These are phyloP conservation scores for Leccinellum rugosiceps DNA, from an alignment of 768 basidiomycete species.

Conservation along the genomic window DNA sequence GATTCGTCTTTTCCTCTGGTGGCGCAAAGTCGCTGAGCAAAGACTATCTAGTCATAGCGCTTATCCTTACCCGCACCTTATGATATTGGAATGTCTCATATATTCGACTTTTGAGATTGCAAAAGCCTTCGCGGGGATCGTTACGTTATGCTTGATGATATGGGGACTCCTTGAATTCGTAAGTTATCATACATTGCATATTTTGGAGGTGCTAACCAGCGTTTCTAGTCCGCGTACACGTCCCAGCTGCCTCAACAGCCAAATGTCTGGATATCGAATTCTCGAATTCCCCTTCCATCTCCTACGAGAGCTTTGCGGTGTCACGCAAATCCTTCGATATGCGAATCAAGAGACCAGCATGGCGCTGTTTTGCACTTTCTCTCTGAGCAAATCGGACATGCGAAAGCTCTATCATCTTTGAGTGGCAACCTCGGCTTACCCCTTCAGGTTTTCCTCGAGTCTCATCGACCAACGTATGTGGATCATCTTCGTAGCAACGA, in stretches of 20 bases:
- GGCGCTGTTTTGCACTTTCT: constrained; percentile 24
- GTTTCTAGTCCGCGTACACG: constrained; percentile 13
- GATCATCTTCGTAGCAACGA: background rate
- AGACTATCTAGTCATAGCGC: background rate
- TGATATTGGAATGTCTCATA: constrained; percentile 2
- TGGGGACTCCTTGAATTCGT: constrained; percentile 27
- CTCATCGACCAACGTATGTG: constrained; percentile 20
- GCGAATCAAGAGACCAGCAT: constrained; percentile 16
- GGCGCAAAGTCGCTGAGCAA: background rate
- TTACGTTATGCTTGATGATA: constrained; percentile 19
- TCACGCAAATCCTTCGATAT: constrained; percentile 1
- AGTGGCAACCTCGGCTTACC: constrained; percentile 18
- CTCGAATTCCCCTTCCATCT: constrained; percentile 11
- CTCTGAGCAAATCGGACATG: constrained; percentile 28
- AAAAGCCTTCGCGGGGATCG: constrained; percentile 8
- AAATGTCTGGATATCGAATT: background rate
- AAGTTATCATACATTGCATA: background rate
- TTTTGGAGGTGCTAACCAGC: constrained; percentile 3
- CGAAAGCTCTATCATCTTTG: constrained; percentile 24
- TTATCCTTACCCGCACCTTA: background rate
- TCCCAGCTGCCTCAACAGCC: constrained; percentile 6
- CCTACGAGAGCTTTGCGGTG: constrained; percentile 2
- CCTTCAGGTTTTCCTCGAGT: constrained; percentile 21
- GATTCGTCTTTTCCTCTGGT: background rate
- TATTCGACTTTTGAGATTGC: constrained; percentile 13